Evolutionary conservation across 202 grass and related monocot genomes (phyloP).

Genomic region (Brachypodium distachyon): DNA sequence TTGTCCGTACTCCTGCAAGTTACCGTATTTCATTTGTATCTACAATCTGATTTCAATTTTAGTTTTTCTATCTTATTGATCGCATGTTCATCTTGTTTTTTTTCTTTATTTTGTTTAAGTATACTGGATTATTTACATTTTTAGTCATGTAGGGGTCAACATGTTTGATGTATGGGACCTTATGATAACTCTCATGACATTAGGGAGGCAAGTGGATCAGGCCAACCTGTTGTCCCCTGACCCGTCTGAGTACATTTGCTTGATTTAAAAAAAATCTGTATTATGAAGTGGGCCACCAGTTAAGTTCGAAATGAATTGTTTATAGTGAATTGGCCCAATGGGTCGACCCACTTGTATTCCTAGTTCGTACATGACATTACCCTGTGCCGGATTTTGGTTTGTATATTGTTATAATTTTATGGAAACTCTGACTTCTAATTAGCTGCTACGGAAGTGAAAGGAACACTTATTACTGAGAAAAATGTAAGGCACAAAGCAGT

Average conservation of each 20-base stretch:
- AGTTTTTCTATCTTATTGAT: conserved; percentile 1
- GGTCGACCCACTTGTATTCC: neutral
- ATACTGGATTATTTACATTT: neutral
- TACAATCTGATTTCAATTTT: neutral
- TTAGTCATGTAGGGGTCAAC: neutral
- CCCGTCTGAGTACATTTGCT: neutral
- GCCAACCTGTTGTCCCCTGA: neutral
- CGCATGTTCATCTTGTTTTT: neutral
- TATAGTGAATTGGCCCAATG: neutral
- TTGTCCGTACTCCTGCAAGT: neutral
- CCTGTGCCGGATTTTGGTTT: neutral
- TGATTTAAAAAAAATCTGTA: neutral
- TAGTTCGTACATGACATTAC: conserved; percentile 6
- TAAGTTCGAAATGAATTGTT: neutral
- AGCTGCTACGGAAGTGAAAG: neutral
- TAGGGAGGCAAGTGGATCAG: neutral
- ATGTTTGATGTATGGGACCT: neutral
- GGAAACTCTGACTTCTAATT: neutral
- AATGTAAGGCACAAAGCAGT: conserved; percentile 4
- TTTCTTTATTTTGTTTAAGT: neutral
- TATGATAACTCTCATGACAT: conserved; percentile 1
- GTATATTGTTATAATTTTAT: neutral
- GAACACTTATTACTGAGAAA: neutral
- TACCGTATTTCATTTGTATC: neutral
- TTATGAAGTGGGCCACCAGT: neutral